Percentiles rank a stretch among this genome's conserved stretches.
phyloP scores from a whole-genome alignment of 257 asterid species.

The Jaltomata sinuosa region DNA sequence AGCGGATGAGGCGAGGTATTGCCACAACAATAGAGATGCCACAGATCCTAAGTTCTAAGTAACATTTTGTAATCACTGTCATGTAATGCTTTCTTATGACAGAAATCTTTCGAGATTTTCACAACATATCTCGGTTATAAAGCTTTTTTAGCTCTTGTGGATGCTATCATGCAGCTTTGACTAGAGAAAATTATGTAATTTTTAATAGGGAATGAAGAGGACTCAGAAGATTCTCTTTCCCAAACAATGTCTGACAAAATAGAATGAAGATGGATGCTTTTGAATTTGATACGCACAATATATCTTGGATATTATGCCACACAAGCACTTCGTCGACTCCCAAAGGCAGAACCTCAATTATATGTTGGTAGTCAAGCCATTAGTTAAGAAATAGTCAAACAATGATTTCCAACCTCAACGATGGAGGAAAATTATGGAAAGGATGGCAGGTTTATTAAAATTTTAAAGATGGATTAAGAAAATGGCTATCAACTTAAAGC shows the following conservation, averaged over 20 bases:
- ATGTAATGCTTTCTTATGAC: background rate
- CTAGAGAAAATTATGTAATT: background rate
- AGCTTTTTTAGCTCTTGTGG: background rate
- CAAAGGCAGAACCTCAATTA: background rate
- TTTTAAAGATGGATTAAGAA: background rate
- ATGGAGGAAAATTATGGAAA: background rate
- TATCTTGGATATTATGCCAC: background rate
- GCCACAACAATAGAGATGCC: background rate
- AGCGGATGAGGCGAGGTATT: background rate
- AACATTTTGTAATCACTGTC: background rate
- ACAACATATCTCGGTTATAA: background rate
- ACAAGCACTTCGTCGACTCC: background rate
- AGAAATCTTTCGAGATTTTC: background rate
- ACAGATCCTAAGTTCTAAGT: background rate
- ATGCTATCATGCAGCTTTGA: background rate
- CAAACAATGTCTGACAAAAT: background rate
- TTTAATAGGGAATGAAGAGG: background rate
- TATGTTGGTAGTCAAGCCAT: background rate
- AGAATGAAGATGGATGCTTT: background rate
- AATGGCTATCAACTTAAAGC: background rate
- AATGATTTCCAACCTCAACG: background rate
- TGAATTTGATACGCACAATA: background rate
- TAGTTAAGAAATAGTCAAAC: background rate
- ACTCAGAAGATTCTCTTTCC: background rate
- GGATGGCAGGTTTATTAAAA: background rate